phyloP scores from a whole-genome alignment of 495 filamentous ascomycete genomes.

The Talaromyces nanjingensis region DNA sequence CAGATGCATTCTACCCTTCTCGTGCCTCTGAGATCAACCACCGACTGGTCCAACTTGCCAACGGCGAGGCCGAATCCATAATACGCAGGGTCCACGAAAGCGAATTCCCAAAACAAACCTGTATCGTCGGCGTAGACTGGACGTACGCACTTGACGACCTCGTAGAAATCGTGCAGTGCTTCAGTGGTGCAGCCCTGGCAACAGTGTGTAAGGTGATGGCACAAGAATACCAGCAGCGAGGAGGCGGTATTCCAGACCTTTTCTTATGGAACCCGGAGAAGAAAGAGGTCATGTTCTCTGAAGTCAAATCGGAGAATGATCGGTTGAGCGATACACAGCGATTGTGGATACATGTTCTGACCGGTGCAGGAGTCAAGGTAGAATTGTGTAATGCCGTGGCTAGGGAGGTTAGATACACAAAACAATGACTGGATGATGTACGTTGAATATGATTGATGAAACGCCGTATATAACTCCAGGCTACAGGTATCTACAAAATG shows the following conservation, averaged over 20 bases:
- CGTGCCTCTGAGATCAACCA: constrained; percentile 84
- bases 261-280: constrained; percentile 67
- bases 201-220: constrained; percentile 87
- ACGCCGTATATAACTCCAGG: not conserved
- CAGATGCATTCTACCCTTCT: constrained; percentile 84
- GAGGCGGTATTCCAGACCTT: constrained; percentile 86
- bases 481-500: constrained; percentile 3
- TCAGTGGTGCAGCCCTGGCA: constrained; percentile 70
- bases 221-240: constrained; percentile 83
- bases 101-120: constrained; percentile 63
- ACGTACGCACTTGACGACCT: constrained; percentile 75
- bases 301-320: constrained; percentile 95
- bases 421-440: not conserved
- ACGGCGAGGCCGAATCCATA: constrained; percentile 62
- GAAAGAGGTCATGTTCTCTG: constrained; percentile 70
- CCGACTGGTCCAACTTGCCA: constrained; percentile 75
- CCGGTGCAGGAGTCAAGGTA: constrained; percentile 73
- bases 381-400: constrained; percentile 87
- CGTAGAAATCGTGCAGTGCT: constrained; percentile 72
- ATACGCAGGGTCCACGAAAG: constrained; percentile 58
- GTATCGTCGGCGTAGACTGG: constrained; percentile 88
- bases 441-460: not conserved
- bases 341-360: constrained; percentile 92
- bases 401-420: constrained; percentile 47
- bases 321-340: constrained; percentile 92